These are phyloP conservation scores for Tagetes patula DNA, from an alignment of 129 eudicot genomes.

Conservation along the genomic window DNA sequence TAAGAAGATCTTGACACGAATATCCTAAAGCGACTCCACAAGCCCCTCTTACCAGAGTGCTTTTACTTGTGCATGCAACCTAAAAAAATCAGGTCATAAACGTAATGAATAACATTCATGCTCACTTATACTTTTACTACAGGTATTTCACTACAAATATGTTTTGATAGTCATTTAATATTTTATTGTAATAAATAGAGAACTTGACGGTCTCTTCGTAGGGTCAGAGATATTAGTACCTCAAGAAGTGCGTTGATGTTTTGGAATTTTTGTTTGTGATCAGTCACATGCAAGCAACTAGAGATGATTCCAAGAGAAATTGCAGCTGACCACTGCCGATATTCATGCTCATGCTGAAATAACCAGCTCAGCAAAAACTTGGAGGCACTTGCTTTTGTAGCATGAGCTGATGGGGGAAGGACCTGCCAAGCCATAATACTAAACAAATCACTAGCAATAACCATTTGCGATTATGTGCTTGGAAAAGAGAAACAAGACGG, in stretches of 20 bases:
- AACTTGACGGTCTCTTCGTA: not conserved
- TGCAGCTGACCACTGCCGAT: conserved; percentile 98
- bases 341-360: conserved; percentile 87
- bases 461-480: conserved; percentile 13
- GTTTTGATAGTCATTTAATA: not conserved
- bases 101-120: conserved; percentile 19
- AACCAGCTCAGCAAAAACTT: conserved; percentile 76
- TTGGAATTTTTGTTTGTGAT: conserved; percentile 66
- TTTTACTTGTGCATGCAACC: conserved; percentile 80
- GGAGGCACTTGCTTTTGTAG: conserved; percentile 74
- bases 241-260: conserved; percentile 71
- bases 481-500: conserved; percentile 2
- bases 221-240: conserved; percentile 44
- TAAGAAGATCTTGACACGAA: conserved; percentile 80
- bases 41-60: conserved; percentile 93
- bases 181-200: not conserved
- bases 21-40: conserved; percentile 94
- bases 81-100: conserved; percentile 32
- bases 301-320: conserved; percentile 88
- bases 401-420: conserved; percentile 85
- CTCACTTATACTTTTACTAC: conserved; percentile 14
- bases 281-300: conserved; percentile 85
- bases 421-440: conserved; percentile 45
- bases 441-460: conserved; percentile 3
- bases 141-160: not conserved